phyloP scores from a whole-genome alignment of 1,284 basidiomycete species.

The Ceratobasidium theobromae region DNA sequence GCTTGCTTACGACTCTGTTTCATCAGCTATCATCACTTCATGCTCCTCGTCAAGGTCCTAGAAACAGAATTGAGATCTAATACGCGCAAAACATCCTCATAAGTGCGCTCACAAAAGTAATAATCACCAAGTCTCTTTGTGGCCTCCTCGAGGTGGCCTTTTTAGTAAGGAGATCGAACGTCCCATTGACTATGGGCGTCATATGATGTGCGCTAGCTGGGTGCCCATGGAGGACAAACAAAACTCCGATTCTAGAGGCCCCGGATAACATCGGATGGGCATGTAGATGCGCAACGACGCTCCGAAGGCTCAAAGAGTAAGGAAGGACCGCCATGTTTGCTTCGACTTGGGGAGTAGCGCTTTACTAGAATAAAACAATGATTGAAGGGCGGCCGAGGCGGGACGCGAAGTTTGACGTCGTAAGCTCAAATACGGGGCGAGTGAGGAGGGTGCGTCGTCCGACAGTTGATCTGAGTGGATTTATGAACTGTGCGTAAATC shows the following conservation, averaged over 20 bases:
- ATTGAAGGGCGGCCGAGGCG: neutral
- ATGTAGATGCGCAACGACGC: slow-evolving; percentile 27
- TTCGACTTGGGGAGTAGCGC: neutral
- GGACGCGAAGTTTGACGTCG: too few relatives aligned
- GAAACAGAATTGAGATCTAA: neutral
- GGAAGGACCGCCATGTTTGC: slow-evolving; percentile 8
- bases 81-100: neutral
- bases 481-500: neutral
- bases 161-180: slow-evolving; percentile 3
- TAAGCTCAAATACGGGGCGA: neutral
- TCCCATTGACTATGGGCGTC: slow-evolving; percentile 10
- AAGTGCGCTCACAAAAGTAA: slow-evolving; percentile 8
- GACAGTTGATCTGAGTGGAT: neutral
- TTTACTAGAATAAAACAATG: neutral
- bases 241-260: neutral
- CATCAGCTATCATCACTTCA: neutral
- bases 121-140: slow-evolving; percentile 7
- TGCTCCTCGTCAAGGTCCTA: slow-evolving; percentile 1
- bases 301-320: slow-evolving; percentile 4
- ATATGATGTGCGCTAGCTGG: slow-evolving; percentile 24
- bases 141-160: neutral
- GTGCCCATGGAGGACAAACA: slow-evolving; percentile 19
- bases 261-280: neutral
- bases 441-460: neutral
- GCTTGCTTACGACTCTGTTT: slow-evolving; percentile 2